Conservation (phyloP, 345 rosid genomes). For the Geranium rotundifolium region DNA sequence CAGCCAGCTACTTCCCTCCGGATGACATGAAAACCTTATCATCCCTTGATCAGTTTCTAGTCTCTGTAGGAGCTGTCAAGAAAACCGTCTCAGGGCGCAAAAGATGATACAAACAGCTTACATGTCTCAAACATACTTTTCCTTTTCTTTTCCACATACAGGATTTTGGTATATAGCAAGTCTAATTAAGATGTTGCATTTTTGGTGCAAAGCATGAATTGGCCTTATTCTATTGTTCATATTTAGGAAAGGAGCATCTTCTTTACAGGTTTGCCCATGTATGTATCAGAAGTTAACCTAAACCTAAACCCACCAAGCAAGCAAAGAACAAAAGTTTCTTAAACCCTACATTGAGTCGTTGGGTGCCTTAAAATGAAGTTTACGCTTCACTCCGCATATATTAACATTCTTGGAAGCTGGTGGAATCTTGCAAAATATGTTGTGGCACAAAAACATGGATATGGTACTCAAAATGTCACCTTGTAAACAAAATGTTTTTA, state of each 20-base stretch:
- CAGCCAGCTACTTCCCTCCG: slow-evolving; percentile 91
- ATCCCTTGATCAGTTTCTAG: slow-evolving; percentile 82
- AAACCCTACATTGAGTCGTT: too few species aligned
- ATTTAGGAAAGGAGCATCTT: background rate
- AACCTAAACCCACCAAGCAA: too few species aligned
- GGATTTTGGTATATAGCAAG: background rate
- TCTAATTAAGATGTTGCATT: background rate
- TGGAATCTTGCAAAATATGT: background rate
- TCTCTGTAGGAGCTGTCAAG: slow-evolving; percentile 89
- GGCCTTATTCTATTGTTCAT: background rate
- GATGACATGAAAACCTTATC: slow-evolving; percentile 93
- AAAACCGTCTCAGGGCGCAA: slow-evolving; percentile 79
- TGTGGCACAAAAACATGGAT: background rate
- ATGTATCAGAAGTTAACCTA: too few species aligned
- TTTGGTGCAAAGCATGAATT: background rate
- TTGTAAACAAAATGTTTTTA: too few species aligned
- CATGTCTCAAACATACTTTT: background rate
- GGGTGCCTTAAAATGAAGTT: too few species aligned
- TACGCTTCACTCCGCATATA: too few species aligned
- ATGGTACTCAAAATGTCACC: too few species aligned
- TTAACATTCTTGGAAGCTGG: too few species aligned
- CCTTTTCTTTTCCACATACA: background rate
- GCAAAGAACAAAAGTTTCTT: too few species aligned
- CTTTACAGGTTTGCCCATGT: background rate
- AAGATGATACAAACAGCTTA: slow-evolving; percentile 18